Evolutionary conservation across 1,284 basidiomycete genomes (phyloP).

Genomic region (Phylloboletellus chloephorus): DNA sequence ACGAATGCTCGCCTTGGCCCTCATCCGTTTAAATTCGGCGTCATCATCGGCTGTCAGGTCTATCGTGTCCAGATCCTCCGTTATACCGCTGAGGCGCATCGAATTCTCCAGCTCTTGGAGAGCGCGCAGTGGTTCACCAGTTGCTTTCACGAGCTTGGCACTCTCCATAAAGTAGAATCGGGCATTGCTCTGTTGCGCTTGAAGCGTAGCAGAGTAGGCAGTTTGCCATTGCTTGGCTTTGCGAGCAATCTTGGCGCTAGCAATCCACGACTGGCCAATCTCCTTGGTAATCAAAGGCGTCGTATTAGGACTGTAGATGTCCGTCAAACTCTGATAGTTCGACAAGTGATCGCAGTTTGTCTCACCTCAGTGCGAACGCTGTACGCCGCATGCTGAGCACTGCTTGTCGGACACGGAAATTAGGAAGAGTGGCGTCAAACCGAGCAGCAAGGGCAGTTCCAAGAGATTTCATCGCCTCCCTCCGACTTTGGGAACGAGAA

Average conservation of each 20-base stretch:
- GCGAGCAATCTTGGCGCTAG: constrained; percentile 90
- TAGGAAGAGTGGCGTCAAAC: constrained; percentile 77
- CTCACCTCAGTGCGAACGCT: constrained; percentile 73
- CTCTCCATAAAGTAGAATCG: constrained; percentile 88
- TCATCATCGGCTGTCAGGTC: constrained; percentile 53
- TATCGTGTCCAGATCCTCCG: constrained; percentile 40
- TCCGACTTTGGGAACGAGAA: constrained; percentile 33
- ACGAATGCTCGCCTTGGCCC: constrained; percentile 60
- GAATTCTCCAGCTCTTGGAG: constrained; percentile 86
- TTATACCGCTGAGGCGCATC: constrained; percentile 47
- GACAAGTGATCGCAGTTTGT: background rate
- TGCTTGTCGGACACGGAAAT: constrained; percentile 89
- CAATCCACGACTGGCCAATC: constrained; percentile 84
- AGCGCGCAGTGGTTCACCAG: constrained; percentile 82
- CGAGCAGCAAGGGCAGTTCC: constrained; percentile 47
- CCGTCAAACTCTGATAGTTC: constrained; percentile 10
- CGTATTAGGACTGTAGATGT: constrained; percentile 23
- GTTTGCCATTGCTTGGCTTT: constrained; percentile 96
- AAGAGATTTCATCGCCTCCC: constrained; percentile 27
- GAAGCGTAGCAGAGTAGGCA: constrained; percentile 93
- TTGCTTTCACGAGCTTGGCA: constrained; percentile 80
- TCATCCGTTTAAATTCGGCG: constrained; percentile 46
- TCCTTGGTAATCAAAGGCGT: constrained; percentile 46
- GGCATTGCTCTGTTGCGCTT: constrained; percentile 75
- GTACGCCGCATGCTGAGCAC: constrained; percentile 87